A percentile compares a stretch with the other conserved stretches of the same genome.
These are phyloP conservation scores for Debaryomycetaceae sp. DNA, from an alignment of 1,139 yeast species.

Conservation along the genomic window DNA sequence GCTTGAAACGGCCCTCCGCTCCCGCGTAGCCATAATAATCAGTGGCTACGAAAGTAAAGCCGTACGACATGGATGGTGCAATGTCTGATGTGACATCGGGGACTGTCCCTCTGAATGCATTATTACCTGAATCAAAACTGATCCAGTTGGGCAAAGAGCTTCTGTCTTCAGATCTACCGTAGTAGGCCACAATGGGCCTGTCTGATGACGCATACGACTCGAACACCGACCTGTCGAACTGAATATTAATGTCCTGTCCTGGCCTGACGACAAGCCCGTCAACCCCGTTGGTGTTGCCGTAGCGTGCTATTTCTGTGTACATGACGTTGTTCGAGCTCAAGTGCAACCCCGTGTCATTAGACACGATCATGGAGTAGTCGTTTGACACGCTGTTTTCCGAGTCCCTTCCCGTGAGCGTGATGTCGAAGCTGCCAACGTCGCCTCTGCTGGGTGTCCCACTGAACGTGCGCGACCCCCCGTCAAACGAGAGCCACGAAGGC, in stretches of 20 bases:
- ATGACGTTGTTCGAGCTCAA: conserved; percentile 37
- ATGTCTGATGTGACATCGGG: conserved; percentile 80
- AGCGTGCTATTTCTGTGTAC: conserved; percentile 47
- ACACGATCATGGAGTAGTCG: conserved; percentile 57
- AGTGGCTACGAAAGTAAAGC: conserved; percentile 74
- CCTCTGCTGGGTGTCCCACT: conserved; percentile 61
- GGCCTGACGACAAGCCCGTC: conserved; percentile 74
- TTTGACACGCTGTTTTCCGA: conserved; percentile 37
- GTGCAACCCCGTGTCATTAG: conserved; percentile 51
- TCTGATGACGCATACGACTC: conserved; percentile 39
- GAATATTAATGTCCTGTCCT: conserved; percentile 58
- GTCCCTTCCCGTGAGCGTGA: conserved; percentile 66
- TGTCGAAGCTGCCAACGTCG: conserved; percentile 42
- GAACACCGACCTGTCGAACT: conserved; percentile 61
- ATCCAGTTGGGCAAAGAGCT: conserved; percentile 93
- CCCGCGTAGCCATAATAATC: conserved; percentile 78
- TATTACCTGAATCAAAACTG: conserved; percentile 53
- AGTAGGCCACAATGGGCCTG: conserved; percentile 58
- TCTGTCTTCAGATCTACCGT: conserved; percentile 78
- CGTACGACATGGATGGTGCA: conserved; percentile 80
- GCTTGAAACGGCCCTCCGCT: conserved; percentile 62
- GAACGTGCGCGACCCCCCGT: conserved; percentile 55
- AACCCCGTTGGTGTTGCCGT: conserved; percentile 69
- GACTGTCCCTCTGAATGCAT: conserved; percentile 82
- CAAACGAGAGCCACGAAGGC: conserved; percentile 81